These are phyloP conservation scores for Penicillium maclennaniae DNA, from an alignment of 495 filamentous ascomycete genomes.

Conservation along the genomic window DNA sequence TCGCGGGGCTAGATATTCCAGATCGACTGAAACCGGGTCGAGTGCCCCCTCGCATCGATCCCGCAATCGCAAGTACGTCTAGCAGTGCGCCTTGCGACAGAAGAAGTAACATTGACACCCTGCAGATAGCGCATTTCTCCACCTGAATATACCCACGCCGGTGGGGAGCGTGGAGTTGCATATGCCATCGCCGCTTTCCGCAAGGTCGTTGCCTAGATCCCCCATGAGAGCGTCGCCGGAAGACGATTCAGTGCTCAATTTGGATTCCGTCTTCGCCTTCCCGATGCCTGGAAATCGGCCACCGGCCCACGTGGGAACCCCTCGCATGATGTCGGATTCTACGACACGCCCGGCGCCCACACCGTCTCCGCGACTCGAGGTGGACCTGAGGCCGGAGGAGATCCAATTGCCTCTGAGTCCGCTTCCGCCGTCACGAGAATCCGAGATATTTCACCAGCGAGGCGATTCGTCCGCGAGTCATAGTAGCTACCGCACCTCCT, in stretches of 20 bases:
- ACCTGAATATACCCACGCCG: constrained; percentile 53
- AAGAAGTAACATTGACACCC: constrained; percentile 10
- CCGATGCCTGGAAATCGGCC: constrained; percentile 45
- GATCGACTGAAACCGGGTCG: constrained; percentile 25
- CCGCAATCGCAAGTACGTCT: constrained; percentile 52
- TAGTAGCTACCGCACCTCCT: constrained; percentile 44
- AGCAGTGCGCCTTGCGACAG: background rate
- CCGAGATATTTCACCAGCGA: constrained; percentile 23
- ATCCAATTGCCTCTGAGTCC: constrained; percentile 28
- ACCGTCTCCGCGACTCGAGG: constrained; percentile 15
- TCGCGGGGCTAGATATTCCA: constrained; percentile 23
- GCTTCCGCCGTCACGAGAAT: constrained; percentile 15
- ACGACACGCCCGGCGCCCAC: constrained; percentile 15
- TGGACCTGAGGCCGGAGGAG: constrained; percentile 18
- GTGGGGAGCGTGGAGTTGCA: constrained; percentile 57
- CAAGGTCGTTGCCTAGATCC: constrained; percentile 35
- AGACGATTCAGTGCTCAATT: constrained; percentile 34
- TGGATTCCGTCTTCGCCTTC: constrained; percentile 63
- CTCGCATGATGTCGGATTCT: constrained; percentile 17
- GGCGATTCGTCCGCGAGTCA: constrained; percentile 37
- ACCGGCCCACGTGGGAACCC: constrained; percentile 24
- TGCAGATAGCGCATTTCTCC: constrained; percentile 61
- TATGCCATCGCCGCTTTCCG: constrained; percentile 55
- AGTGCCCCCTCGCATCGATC: constrained; percentile 52
- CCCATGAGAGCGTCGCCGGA: constrained; percentile 36